phyloP scores from a whole-genome alignment of 164 flowering plant species.

The Aristolochia contorta region DNA sequence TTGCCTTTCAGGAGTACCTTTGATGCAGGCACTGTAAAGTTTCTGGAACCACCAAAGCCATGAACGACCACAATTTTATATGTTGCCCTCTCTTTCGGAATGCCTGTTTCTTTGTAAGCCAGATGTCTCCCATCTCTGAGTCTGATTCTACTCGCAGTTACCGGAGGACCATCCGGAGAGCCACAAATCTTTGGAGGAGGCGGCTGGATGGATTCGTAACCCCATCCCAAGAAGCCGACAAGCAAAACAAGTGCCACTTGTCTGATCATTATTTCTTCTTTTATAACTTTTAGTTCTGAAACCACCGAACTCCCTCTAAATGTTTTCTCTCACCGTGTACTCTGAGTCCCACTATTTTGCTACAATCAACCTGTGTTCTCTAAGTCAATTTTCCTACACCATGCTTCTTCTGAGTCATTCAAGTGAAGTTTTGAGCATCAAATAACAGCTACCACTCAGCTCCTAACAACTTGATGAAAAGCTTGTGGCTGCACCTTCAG shows the following conservation, averaged over 20 bases:
- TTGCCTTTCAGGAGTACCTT: conserved; percentile 3
- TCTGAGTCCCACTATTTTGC: too few relatives aligned
- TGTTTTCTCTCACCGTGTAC: too few relatives aligned
- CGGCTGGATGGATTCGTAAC: conserved; percentile 49
- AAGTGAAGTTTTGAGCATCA: too few relatives aligned
- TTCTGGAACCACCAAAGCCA: conserved; percentile 29
- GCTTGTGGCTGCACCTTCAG: too few relatives aligned
- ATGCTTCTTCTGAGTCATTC: too few relatives aligned
- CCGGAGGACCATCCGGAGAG: conserved; percentile 46
- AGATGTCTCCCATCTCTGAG: conserved; percentile 73
- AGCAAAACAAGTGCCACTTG: conserved; percentile 14
- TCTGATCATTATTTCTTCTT: too few relatives aligned
- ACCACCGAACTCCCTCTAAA: too few relatives aligned
- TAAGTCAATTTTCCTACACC: too few relatives aligned
- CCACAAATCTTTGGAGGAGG: conserved; percentile 55
- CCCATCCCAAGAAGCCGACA: conserved; percentile 38
- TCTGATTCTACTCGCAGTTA: conserved; percentile 61
- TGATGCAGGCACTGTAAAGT: conserved; percentile 8
- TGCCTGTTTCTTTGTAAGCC: conserved; percentile 68
- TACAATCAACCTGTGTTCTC: too few relatives aligned
- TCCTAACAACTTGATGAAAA: too few relatives aligned
- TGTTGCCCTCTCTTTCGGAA: conserved; percentile 44
- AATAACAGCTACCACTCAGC: too few relatives aligned
- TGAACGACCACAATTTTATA: conserved; percentile 48
- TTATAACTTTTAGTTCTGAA: too few relatives aligned